Base-by-base conservation (phyloP, 352 stramenopile species). In the Phytopythium mirpurense region DNA sequence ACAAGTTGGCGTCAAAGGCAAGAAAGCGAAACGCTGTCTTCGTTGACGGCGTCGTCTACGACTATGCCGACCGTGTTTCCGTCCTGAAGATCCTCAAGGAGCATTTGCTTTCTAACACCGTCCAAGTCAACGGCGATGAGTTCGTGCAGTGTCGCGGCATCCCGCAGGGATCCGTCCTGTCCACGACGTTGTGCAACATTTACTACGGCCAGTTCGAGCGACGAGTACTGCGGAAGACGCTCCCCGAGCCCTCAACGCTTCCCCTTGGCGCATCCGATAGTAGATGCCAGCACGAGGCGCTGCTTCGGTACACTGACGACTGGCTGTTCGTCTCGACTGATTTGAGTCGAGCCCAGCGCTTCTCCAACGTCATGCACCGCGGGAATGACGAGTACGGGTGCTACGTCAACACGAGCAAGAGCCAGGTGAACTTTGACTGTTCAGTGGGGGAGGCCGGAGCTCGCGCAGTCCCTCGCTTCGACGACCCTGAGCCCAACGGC, bases 151-250 rank as follows among this genome's bases (percentile, higher is more conserved):
- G 48, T 18, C 68, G 83, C 60, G 83, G 82, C 0, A 93, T 93
- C 15, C 80, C 83, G 0, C 83, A 93, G 60, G 83, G 83, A n/a
- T 93, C 83, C 0, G 74, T 93, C 47, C 62, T 93, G 14, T 93
- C 83, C 8, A 90, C 83, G 6, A 80, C 77, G 8, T 59, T 93
- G 10, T 93, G 83, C 58, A 91, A 90, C 43, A 57, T 93, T 16
- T 93, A 91, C 57, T 90, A 88, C 42, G 80, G 76, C 15, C 62
- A 90, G 46, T 91, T 89, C 41, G 83, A 93, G 62, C 64, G 74
- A 4, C 68, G 73, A 38, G 57, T 90, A 27, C 56, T 91, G 6
- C 64, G 60, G 23, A 81, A 81, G 24, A 54, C 53, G 16, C 51
- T 90, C 26, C 57, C 70, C 1, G 51, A 68, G 43, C 41, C 56